Evolutionary conservation across 176 grass and related monocot genomes (phyloP), one percentile per base, ranked within the genome.

Genomic region (Hyparrhenia diplandra): DNA sequence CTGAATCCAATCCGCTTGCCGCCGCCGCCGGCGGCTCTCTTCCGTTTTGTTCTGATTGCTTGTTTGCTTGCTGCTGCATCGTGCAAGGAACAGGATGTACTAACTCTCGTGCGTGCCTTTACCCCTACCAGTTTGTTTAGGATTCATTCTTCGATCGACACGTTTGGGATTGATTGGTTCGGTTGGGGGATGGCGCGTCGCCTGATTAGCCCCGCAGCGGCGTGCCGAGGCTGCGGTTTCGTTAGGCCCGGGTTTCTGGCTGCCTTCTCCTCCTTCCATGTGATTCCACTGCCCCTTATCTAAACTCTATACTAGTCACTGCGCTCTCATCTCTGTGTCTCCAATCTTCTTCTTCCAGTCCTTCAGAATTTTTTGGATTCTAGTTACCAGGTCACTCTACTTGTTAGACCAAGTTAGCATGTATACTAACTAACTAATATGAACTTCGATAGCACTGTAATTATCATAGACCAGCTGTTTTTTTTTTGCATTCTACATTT

Each of bases 231-330:
- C 78, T 91, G 89, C 69, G 75, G 88, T 78, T 87, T 95, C 75
- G 86, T 91, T 89, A 95, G 86, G 82, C 73, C 84, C 51, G 84
- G 92, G 45, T 88, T 98, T 98, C 86, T 95, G 60, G 85, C 90
- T 76, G 57, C 91, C 69, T 82, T 99, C 84, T 95, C 96, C 73
- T 89, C 96, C 28, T 84, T 85, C 88, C 90, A 95, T 91, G 96
- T 99, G 96, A 95, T 85, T 89, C 77, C 65, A 64, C 93, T 82
- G 69, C n/a, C 73, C 92, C 91, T 8, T 24, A 23, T 46, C 64
- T 60, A 24, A 77, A 58, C 67, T 64, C 32, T 40, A 6, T 1
- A n/a, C 47, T 8, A 61, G 23, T 29, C 55, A 39, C 27, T 47
- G 11, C 28, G 30, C 40, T 45, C 2, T 29, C 37, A 10, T 5